Conservation (phyloP, 768 basidiomycete species). For the Myochromella boudieri region DNA sequence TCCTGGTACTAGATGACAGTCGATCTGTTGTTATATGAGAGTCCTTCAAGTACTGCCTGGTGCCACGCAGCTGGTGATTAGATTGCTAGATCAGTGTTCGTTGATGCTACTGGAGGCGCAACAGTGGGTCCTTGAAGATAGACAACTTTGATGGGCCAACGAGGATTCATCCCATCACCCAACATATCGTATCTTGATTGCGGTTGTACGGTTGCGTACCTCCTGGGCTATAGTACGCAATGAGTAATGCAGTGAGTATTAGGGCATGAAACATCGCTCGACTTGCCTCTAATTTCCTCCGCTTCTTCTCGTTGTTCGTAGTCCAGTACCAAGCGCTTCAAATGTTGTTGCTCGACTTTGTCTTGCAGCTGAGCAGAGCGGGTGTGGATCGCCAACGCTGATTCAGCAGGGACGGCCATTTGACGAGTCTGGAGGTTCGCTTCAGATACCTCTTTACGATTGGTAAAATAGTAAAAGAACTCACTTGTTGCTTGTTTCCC, state of each 20-base stretch:
- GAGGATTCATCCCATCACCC: too few species aligned
- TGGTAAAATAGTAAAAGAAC: conserved; percentile 18
- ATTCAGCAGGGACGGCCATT: conserved; percentile 84
- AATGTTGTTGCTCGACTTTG: conserved; percentile 93
- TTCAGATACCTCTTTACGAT: conserved; percentile 6
- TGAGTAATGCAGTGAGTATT: neutral
- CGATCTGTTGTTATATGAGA: too few species aligned
- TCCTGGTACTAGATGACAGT: too few species aligned
- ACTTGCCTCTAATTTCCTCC: conserved; percentile 73
- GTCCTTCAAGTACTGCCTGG: neutral
- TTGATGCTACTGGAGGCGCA: neutral
- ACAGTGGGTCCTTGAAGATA: neutral
- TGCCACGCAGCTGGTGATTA: neutral
- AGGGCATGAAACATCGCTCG: neutral
- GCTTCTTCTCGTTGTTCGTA: conserved; percentile 90
- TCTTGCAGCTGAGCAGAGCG: conserved; percentile 90
- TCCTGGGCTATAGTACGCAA: conserved; percentile 52
- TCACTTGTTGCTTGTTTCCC: conserved; percentile 89
- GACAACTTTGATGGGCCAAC: conserved; percentile 6
- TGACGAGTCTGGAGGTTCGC: conserved; percentile 64
- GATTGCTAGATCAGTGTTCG: neutral
- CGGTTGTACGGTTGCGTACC: conserved; percentile 62
- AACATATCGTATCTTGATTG: conserved; percentile 76
- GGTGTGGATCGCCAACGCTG: conserved; percentile 88
- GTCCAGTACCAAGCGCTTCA: conserved; percentile 92